phyloP scores from a whole-genome alignment of 2,329 filamentous ascomycete genomes.

The Lizonia empirigonia region DNA sequence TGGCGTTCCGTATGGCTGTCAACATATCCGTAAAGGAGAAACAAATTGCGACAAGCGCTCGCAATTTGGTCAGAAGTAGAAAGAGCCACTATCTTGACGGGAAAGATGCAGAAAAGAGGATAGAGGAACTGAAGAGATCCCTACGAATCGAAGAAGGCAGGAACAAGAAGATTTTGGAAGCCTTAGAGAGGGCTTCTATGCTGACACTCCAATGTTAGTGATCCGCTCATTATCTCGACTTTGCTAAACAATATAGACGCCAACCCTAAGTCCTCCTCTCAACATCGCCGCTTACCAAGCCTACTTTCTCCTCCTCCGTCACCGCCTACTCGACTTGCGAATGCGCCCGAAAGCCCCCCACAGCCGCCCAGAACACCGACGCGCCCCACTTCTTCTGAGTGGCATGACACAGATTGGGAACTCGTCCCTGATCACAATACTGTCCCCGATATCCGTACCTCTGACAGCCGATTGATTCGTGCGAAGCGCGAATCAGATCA shows the following conservation, averaged over 20 bases:
- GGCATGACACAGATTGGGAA: slow-evolving; percentile 32
- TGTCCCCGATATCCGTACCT: slow-evolving; percentile 35
- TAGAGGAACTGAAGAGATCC: slow-evolving; percentile 40
- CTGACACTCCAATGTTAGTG: slow-evolving; percentile 46
- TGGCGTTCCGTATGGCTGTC: slow-evolving; percentile 48
- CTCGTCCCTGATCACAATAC: slow-evolving; percentile 7
- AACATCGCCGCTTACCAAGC: slow-evolving; percentile 28
- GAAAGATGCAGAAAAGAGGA: slow-evolving; percentile 41
- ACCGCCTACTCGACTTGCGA: slow-evolving; percentile 33
- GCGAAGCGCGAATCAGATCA: slow-evolving; percentile 47
- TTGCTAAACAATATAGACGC: slow-evolving; percentile 30
- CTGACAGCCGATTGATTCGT: slow-evolving; percentile 43
- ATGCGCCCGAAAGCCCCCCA: slow-evolving; percentile 19
- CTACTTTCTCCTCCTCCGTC: slow-evolving; percentile 45
- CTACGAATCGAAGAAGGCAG: slow-evolving; percentile 43
- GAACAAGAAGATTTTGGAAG: slow-evolving; percentile 46
- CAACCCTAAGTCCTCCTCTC: slow-evolving; percentile 27
- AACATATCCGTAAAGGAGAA: slow-evolving; percentile 49
- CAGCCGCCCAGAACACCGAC: slow-evolving; percentile 32
- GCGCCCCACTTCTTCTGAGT: slow-evolving; percentile 28
- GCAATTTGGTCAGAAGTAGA: slow-evolving; percentile 39
- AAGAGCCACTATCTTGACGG: slow-evolving; percentile 41
- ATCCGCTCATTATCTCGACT: background rate
- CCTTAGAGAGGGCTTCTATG: slow-evolving; percentile 44
- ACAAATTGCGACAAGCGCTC: slow-evolving; percentile 43